Conservation (phyloP, 2,329 filamentous ascomycete species). For the Hyphodiscus sp. region DNA sequence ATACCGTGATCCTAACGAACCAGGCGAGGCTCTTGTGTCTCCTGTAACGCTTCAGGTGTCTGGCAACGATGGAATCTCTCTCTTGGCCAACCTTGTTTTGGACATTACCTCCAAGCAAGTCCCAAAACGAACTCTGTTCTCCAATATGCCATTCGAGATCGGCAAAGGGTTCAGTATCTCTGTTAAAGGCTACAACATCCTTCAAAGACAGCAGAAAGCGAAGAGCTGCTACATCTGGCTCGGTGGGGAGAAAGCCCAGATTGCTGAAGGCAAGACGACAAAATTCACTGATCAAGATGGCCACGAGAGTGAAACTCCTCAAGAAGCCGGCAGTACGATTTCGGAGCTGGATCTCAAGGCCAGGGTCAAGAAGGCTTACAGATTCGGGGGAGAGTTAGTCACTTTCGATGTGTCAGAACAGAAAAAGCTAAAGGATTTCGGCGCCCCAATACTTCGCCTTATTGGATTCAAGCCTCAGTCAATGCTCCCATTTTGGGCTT, state of each 20-base stretch:
- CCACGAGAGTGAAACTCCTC: constrained; percentile 39
- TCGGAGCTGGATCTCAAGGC: no score
- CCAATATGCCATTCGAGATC: constrained; percentile 79
- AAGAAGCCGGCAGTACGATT: no score
- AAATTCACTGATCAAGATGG: constrained; percentile 70
- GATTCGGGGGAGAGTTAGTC: constrained; percentile 87
- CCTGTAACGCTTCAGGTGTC: constrained; percentile 53
- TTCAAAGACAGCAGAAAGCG: constrained; percentile 76
- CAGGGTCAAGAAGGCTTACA: constrained; percentile 76
- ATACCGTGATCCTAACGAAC: constrained; percentile 69
- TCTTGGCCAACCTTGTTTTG: constrained; percentile 74
- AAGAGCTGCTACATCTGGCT: constrained; percentile 84
- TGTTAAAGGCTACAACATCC: constrained; percentile 85
- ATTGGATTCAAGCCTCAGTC: constrained; percentile 87
- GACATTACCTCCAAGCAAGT: constrained; percentile 89
- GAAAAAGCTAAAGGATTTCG: constrained; percentile 70
- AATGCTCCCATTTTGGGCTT: constrained; percentile 74
- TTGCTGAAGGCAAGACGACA: constrained; percentile 68
- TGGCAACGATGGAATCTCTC: constrained; percentile 66
- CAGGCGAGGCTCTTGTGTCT: constrained; percentile 55
- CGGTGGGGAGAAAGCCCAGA: constrained; percentile 76
- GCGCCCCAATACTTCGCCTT: constrained; percentile 74
- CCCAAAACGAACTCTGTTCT: constrained; percentile 79
- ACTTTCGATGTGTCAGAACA: constrained; percentile 82
- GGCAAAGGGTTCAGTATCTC: constrained; percentile 80